phyloP scores from a whole-genome alignment of 495 filamentous ascomycete species.

The Cryomyces antarcticus region DNA sequence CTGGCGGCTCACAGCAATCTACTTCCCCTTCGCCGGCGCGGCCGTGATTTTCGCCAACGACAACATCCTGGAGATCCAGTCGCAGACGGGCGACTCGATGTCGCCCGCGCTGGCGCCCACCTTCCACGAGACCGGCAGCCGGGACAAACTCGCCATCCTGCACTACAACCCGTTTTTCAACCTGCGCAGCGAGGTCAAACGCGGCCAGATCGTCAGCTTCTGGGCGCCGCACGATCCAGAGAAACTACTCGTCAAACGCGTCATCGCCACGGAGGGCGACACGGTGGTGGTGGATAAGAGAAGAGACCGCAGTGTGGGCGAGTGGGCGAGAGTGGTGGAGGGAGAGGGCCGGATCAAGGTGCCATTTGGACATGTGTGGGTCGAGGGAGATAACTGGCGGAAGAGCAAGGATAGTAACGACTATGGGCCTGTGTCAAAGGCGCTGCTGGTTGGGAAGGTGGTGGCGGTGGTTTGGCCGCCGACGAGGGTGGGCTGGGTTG shows the following conservation, averaged over 20 bases:
- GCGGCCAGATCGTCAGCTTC: slow-evolving; percentile 17
- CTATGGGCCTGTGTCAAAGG: slow-evolving; percentile 15
- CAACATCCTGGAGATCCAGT: slow-evolving; percentile 5
- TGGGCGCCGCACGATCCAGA: slow-evolving; percentile 14
- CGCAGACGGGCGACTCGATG: slow-evolving; percentile 15
- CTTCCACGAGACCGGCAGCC: slow-evolving; percentile 9
- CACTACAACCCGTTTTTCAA: neutral
- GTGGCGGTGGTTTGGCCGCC: slow-evolving; percentile 5
- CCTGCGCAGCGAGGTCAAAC: neutral
- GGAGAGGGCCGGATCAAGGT: slow-evolving; percentile 7
- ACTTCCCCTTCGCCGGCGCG: neutral
- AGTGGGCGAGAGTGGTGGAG: neutral
- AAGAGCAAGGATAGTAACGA: slow-evolving; percentile 15
- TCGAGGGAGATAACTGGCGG: slow-evolving; percentile 21
- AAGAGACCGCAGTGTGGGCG: neutral
- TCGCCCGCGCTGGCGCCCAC: slow-evolving; percentile 15
- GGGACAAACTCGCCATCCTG: slow-evolving; percentile 7
- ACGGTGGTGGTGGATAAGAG: slow-evolving; percentile 7
- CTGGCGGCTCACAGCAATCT: too few species aligned
- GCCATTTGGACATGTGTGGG: slow-evolving; percentile 20
- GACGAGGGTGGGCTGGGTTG: slow-evolving; percentile 2
- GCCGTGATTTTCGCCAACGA: slow-evolving; percentile 5
- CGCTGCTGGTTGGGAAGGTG: slow-evolving; percentile 8
- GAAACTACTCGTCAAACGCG: slow-evolving; percentile 14
- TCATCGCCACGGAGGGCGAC: slow-evolving; percentile 17